Percentiles rank a stretch among this genome's conserved stretches.
Evolutionary conservation across 208 protist genomes (phyloP).

Genomic region (Trichomonas vaginalis): DNA sequence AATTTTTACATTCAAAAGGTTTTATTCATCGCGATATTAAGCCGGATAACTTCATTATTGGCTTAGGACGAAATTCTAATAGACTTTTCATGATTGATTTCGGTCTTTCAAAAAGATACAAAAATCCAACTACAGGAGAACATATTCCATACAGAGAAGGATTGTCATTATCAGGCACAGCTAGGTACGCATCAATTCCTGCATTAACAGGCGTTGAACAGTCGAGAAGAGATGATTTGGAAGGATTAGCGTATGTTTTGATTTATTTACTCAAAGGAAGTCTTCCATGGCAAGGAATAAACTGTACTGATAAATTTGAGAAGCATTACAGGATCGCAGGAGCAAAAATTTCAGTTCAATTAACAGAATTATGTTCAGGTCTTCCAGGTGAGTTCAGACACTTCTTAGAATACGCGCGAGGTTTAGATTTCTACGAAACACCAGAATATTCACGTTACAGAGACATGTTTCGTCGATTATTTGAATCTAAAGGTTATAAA

Average conservation of each 20-base stretch:
- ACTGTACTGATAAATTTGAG: neutral
- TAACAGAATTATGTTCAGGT: neutral
- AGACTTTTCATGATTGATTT: neutral
- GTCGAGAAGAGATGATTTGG: neutral
- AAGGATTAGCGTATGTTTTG: neutral
- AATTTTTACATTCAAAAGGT: neutral
- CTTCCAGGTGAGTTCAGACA: neutral
- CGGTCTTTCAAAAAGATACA: neutral
- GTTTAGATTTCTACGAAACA: neutral
- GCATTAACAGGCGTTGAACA: neutral
- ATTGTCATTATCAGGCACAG: neutral
- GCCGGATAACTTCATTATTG: neutral
- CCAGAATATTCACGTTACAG: constrained; percentile 92
- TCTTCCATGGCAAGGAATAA: neutral
- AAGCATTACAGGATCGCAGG: neutral
- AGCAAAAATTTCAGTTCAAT: neutral
- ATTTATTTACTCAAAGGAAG: constrained; percentile 6
- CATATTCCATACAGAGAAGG: neutral
- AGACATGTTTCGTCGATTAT: constrained; percentile 72
- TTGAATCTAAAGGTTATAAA: constrained; percentile 79
- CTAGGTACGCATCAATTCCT: neutral
- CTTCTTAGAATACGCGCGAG: neutral
- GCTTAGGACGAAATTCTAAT: neutral
- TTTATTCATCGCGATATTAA: neutral
- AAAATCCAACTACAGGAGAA: neutral